A percentile compares a stretch with the other conserved stretches of the same genome.
Evolutionary conservation across 169 alveolate genomes (phyloP).

Genomic region (Perkinsus marinus): DNA sequence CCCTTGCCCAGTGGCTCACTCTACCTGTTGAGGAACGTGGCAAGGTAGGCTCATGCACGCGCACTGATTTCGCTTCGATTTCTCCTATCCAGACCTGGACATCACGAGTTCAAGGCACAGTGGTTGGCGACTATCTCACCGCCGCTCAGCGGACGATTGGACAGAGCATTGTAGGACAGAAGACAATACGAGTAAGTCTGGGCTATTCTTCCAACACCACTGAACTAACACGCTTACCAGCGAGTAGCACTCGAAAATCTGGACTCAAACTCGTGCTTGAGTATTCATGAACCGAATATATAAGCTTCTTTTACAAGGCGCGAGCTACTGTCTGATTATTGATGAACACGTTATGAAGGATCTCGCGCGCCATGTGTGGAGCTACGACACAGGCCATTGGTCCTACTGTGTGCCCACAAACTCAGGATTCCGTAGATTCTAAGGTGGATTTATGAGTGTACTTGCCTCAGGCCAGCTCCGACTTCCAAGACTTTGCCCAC

Average conservation of each 20-base stretch:
- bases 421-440: no score
- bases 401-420: no score
- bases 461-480: neutral
- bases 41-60: neutral
- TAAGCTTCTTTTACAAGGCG: no score
- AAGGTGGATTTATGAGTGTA: neutral
- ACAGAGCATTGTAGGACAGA: neutral
- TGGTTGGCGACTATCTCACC: neutral
- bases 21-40: neutral
- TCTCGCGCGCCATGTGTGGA: no score
- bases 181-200: neutral
- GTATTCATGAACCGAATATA: no score
- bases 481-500: neutral
- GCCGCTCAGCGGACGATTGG: neutral
- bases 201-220: no score
- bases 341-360: no score
- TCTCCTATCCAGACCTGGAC: neutral
- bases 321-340: no score
- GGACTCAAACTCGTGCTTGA: no score
- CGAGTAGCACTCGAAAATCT: no score
- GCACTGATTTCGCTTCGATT: neutral
- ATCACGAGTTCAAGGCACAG: neutral
- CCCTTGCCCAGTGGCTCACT: neutral
- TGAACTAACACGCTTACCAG: no score
- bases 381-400: no score